These are phyloP conservation scores for Cladorrhinum sp. DNA, from an alignment of 2,329 filamentous ascomycete genomes.

Conservation along the genomic window DNA sequence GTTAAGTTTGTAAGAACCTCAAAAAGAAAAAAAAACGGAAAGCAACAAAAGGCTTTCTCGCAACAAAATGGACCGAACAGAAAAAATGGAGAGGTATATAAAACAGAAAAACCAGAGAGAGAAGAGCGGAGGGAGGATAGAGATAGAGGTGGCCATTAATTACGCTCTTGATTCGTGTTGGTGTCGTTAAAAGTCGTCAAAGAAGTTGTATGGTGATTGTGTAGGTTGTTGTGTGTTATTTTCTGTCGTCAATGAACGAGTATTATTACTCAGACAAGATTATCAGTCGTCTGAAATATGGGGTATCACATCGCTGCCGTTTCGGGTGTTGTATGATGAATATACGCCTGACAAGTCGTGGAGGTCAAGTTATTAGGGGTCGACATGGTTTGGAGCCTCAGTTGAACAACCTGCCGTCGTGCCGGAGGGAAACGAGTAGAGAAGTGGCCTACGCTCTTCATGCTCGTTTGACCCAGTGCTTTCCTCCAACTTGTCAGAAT, in stretches of 20 bases:
- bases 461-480: background rate
- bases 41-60: background rate
- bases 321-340: background rate
- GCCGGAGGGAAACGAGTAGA: constrained; percentile 20
- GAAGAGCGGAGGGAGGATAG: background rate
- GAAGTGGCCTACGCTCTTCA: constrained; percentile 13
- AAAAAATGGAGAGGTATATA: background rate
- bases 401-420: constrained; percentile 19
- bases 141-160: background rate
- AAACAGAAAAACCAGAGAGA: background rate
- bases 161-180: background rate
- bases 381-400: constrained; percentile 10
- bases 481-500: constrained; percentile 10
- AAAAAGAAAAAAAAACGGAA: background rate
- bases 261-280: no score
- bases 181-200: background rate
- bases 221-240: no score
- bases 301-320: background rate
- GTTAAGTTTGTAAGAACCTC: background rate
- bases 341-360: background rate
- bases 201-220: background rate
- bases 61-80: background rate
- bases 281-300: no score
- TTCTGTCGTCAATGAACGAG: background rate
- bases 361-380: background rate